Conservation (phyloP, 768 basidiomycete genomes). For the Pleurotus cornucopiae region DNA sequence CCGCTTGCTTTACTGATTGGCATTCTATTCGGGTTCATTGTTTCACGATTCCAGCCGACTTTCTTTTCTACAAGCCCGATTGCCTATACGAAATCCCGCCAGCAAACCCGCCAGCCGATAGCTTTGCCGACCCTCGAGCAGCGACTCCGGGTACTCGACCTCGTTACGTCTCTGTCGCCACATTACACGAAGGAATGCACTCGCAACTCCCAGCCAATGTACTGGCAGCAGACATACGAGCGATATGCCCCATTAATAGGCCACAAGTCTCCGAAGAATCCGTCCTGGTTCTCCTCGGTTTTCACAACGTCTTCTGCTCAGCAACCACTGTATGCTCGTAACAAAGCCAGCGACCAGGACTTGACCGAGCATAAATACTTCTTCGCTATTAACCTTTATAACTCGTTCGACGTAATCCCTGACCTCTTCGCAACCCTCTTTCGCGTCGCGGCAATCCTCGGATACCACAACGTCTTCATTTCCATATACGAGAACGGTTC, state of each 20-base stretch:
- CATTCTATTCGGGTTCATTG: conserved; percentile 53
- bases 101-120: conserved; percentile 58
- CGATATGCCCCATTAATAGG: conserved; percentile 85
- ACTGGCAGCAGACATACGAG: conserved; percentile 78
- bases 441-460: conserved; percentile 85
- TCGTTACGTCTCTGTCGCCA: conserved; percentile 82
- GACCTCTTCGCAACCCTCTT: conserved; percentile 97
- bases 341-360: conserved; percentile 33
- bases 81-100: conserved; percentile 34
- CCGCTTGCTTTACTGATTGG: conserved; percentile 57
- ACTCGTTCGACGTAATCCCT: conserved; percentile 98
- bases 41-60: conserved; percentile 46
- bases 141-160: conserved; percentile 78
- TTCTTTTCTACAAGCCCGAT: conserved; percentile 34
- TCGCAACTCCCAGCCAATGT: conserved; percentile 76
- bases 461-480: conserved; percentile 97
- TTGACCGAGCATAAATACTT: conserved; percentile 91
- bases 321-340: conserved; percentile 20
- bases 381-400: conserved; percentile 99
- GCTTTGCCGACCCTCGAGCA: conserved; percentile 80
- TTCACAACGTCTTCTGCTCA: conserved; percentile 20
- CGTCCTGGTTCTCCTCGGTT: conserved; percentile 58
- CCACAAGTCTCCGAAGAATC: conserved; percentile 53
- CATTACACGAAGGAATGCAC: conserved; percentile 95
- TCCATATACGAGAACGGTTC: conserved; percentile 99